Percentiles rank a stretch among this genome's conserved stretches.
Evolutionary conservation across 768 basidiomycete genomes (phyloP).

Genomic region (Termitomyces eurrhizus): DNA sequence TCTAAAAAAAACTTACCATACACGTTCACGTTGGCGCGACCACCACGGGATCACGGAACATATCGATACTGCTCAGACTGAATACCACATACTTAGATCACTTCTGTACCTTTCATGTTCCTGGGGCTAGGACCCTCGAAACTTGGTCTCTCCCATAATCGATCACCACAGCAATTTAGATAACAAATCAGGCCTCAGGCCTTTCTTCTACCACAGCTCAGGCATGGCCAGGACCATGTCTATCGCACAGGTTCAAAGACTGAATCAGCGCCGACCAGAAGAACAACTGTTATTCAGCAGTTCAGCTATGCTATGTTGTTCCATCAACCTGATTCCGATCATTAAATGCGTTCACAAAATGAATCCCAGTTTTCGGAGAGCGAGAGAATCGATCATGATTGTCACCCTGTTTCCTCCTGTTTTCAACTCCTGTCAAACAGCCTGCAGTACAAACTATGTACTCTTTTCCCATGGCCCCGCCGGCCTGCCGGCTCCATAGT

Average conservation of each 20-base stretch:
- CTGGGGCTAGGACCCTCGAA: not conserved
- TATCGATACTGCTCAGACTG: not conserved
- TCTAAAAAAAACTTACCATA: not conserved
- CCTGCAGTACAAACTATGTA: not conserved
- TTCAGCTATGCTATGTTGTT: not conserved
- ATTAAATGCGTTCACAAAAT: not conserved
- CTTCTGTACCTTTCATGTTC: slow-evolving; percentile 12
- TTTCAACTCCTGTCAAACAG: not conserved
- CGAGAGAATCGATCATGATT: not conserved
- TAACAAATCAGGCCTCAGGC: not conserved
- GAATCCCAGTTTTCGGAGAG: not conserved
- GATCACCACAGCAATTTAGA: not conserved
- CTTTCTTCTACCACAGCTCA: not conserved
- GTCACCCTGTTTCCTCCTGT: not conserved
- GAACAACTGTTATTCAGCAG: not conserved
- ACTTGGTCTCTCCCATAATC: not conserved
- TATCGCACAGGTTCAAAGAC: not conserved
- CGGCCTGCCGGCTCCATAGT: not conserved
- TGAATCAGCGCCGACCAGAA: not conserved
- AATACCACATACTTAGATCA: not conserved
- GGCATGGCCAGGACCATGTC: not conserved
- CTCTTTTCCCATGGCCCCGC: not conserved
- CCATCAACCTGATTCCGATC: not conserved
- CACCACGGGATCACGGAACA: slow-evolving; percentile 8
- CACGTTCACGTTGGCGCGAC: not conserved